Conservation (phyloP, 1,284 basidiomycete species). For the Pascua sp. region DNA sequence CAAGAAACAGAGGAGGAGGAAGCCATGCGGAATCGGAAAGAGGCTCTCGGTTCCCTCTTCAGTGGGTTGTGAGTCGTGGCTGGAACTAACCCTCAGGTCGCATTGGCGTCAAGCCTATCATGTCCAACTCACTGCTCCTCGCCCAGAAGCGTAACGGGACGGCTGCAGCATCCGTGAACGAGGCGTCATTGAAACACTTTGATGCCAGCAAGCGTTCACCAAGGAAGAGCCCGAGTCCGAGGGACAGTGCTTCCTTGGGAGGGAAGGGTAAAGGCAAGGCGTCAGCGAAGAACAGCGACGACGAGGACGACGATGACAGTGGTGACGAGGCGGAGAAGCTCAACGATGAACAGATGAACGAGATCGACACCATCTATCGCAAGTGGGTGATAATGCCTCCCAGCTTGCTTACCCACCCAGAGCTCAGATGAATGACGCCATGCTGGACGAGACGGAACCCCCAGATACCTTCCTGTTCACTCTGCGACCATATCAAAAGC, state of each 20-base stretch:
- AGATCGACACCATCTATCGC: slow-evolving; percentile 71
- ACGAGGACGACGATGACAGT: slow-evolving; percentile 57
- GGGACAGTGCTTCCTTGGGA: slow-evolving; percentile 11
- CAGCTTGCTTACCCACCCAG: slow-evolving; percentile 51
- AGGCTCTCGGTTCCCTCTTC: slow-evolving; percentile 43
- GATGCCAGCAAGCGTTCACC: slow-evolving; percentile 2
- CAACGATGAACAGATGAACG: slow-evolving; percentile 61
- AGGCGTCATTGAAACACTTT: slow-evolving; percentile 36
- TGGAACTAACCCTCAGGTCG: slow-evolving; percentile 28
- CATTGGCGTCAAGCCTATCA: slow-evolving; percentile 45
- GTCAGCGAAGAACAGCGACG: slow-evolving; percentile 44
- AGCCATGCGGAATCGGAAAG: slow-evolving; percentile 47
- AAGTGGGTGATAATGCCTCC: slow-evolving; percentile 55
- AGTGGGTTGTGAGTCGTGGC: slow-evolving; percentile 21
- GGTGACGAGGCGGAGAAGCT: slow-evolving; percentile 63
- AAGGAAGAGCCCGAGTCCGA: slow-evolving; percentile 25
- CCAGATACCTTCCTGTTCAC: slow-evolving; percentile 72
- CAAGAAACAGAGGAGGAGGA: slow-evolving; percentile 47
- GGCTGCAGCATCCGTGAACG: slow-evolving; percentile 32
- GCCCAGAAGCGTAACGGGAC: slow-evolving; percentile 44
- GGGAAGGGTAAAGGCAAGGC: slow-evolving; percentile 34
- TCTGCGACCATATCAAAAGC: slow-evolving; percentile 87
- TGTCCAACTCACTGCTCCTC: slow-evolving; percentile 40
- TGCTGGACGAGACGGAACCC: slow-evolving; percentile 78
- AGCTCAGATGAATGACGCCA: slow-evolving; percentile 74